Base-by-base conservation (phyloP, 2,329 filamentous ascomycete genomes). In the Plenodomus biglobosus region DNA sequence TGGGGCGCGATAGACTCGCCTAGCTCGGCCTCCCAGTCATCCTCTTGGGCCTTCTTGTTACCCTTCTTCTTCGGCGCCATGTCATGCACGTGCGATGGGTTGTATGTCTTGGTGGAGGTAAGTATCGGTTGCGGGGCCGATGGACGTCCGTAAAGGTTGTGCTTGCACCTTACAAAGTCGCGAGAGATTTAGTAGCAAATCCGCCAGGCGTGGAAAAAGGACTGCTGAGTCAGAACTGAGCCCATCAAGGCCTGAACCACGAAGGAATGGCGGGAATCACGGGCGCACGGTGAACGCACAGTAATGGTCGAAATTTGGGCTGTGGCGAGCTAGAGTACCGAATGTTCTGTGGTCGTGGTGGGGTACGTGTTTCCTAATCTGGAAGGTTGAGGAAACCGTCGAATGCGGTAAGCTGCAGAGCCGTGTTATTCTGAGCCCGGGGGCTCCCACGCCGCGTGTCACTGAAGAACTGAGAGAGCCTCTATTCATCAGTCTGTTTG, bases 31-130 rank as follows among this genome's bases (percentile, higher is more conserved):
- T 97, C 94, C 92, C 92, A 96, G 80, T 96, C 90, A 69, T 96
- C 91, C 68, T 96, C 90, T 70, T 88, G 84, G 72, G 85, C 86
- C 73, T 85, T 86, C 80, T 92, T 95, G 76, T 86, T 88, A 72
- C 86, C 87, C 83, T 96, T 96, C 82, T 94, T 95, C 80, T 96
- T 96, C 55, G 92, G 92, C 68, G 92, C 78, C 92, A 96, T 97
- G 74, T 79, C 73, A 44, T 32, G 34, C 45, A 36, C 16, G 40
- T 40, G 32, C 38, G 44, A 24, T 18, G 36, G 38, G 39, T 27
- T 19, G 37, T 17, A 15, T 19, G 8, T 17, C 32, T 32, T 21
- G 16, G 30, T 5, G 42, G 42, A 40, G 18, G 30, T 27, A 38
- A 18, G 42, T 46, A 39, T 37, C 41, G 41, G 59, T 55, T 50